Percentiles rank a stretch among this genome's conserved stretches.
phyloP scores from a whole-genome alignment of 1,284 basidiomycete species.

The Heterobasidion parviporum region DNA sequence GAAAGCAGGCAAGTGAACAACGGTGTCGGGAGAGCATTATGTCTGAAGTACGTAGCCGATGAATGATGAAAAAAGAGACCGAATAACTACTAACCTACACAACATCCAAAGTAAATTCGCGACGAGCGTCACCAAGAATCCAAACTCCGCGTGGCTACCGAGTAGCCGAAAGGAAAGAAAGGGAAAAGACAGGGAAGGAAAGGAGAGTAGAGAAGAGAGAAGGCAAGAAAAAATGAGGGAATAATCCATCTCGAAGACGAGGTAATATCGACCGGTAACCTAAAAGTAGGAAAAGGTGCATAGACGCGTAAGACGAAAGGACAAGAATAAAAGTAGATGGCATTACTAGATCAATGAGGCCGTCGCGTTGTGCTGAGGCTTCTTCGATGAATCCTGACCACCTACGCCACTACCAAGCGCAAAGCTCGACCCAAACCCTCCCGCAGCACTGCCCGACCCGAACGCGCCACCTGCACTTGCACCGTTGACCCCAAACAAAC shows the following conservation, averaged over 20 bases:
- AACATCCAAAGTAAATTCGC: background rate
- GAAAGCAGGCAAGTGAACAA: background rate
- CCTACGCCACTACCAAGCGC: background rate
- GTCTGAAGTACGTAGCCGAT: background rate
- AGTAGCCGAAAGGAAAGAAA: too few species aligned
- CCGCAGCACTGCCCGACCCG: background rate
- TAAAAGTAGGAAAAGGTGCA: too few species aligned
- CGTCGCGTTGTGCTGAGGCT: conserved; percentile 2
- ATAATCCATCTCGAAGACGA: background rate
- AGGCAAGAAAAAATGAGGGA: background rate
- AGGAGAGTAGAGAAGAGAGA: background rate
- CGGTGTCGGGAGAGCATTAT: background rate
- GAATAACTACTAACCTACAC: background rate
- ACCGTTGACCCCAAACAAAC: conserved; percentile 8
- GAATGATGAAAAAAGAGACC: background rate
- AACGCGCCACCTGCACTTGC: background rate
- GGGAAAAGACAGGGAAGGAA: too few species aligned
- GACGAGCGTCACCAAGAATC: background rate
- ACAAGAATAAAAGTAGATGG: background rate
- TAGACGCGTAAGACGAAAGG: background rate
- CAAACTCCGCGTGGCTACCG: too few species aligned
- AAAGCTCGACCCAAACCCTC: background rate
- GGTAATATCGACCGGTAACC: too few species aligned
- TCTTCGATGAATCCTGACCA: background rate
- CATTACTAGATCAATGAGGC: conserved; percentile 3